Base-by-base conservation (phyloP, 129 eudicot genomes). In the Centella asiatica region DNA sequence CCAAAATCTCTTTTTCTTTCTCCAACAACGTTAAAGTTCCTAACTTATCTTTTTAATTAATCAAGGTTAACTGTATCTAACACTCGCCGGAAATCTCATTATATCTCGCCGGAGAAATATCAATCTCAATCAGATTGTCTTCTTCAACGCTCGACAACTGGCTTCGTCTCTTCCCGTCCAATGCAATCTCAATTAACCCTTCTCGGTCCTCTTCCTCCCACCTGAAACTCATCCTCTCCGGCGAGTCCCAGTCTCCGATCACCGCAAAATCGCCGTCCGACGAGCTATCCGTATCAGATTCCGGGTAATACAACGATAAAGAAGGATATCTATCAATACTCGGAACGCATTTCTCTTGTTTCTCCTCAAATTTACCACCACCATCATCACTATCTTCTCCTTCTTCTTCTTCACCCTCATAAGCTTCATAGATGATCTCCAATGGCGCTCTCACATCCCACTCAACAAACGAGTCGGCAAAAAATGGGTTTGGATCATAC, bases 371-470 rank as follows among this genome's bases (percentile, higher is more conserved):
- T 42, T 62, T 66, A 14, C 27, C 61, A 42, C 63, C 67, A 58
- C 17, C 74, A 22, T 37, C 75, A 64, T 55, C 72, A 1, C 34
- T 54, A 1, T 62, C 56, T 1, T 55, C 70, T 0, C 44, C 81
- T 0, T 73, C 77, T 2, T 76, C 83, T 19, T 76, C 95, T 31
- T 78, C 85, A 1, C 81, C 97, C 75, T 79, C 95, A 40, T 83
- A 75, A 37, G 72, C 89, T 65, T 92, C 98, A 74, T 92, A 75
- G 70, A 92, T 92, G 28, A 92, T 76, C 73, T 92, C 98, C 62
- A 92, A 64, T 25, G 98, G 98, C 24, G 90, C 90, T 45, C 86
- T 69, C 29, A 92, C 83, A 60, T 82, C 69, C 98, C 96, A 92
- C 69, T 87, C 85, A 28, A 71, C 66, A 63, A 86, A 83, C 22